A percentile compares a stretch with the other conserved stretches of the same genome.
Evolutionary conservation across 1,284 basidiomycete genomes (phyloP).

Genomic region (Erythrobasidium hasegawianum): DNA sequence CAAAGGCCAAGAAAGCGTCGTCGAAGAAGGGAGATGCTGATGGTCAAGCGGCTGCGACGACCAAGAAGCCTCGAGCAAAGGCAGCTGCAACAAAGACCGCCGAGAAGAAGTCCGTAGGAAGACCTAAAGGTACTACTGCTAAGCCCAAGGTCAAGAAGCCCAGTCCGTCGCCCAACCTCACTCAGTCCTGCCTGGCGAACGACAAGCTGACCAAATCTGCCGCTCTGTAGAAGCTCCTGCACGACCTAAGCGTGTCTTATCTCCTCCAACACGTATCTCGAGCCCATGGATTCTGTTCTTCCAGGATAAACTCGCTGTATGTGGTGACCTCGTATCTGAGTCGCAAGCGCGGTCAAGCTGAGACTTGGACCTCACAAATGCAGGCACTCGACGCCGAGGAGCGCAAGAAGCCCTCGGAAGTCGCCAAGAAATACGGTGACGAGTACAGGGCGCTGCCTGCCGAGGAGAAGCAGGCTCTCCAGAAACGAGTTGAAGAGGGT

Average conservation of each 20-base stretch:
- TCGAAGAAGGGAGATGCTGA: too few relatives aligned
- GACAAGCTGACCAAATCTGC: neutral
- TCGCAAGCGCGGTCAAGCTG: neutral
- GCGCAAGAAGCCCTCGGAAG: constrained; percentile 47
- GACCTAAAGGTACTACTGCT: neutral
- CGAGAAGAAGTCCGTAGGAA: neutral
- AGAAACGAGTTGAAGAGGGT: constrained; percentile 42
- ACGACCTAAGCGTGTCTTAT: constrained; percentile 45
- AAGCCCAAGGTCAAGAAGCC: constrained; percentile 12
- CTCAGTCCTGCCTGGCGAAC: neutral
- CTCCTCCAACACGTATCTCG: constrained; percentile 48
- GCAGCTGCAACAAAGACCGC: constrained; percentile 4
- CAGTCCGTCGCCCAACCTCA: neutral
- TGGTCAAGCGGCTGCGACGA: neutral
- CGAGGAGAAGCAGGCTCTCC: constrained; percentile 36
- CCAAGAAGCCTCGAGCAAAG: constrained; percentile 6
- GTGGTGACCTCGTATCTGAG: neutral
- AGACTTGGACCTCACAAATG: constrained; percentile 13
- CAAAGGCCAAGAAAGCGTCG: constrained; percentile 1
- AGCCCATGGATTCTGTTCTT: constrained; percentile 50
- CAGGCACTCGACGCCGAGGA: constrained; percentile 45
- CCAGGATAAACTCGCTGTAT: constrained; percentile 45
- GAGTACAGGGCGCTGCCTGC: constrained; percentile 48
- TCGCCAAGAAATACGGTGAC: constrained; percentile 46
- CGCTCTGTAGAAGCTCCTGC: constrained; percentile 26